Conservation (phyloP, 352 stramenopile species). For the Phytopythium boreale region DNA sequence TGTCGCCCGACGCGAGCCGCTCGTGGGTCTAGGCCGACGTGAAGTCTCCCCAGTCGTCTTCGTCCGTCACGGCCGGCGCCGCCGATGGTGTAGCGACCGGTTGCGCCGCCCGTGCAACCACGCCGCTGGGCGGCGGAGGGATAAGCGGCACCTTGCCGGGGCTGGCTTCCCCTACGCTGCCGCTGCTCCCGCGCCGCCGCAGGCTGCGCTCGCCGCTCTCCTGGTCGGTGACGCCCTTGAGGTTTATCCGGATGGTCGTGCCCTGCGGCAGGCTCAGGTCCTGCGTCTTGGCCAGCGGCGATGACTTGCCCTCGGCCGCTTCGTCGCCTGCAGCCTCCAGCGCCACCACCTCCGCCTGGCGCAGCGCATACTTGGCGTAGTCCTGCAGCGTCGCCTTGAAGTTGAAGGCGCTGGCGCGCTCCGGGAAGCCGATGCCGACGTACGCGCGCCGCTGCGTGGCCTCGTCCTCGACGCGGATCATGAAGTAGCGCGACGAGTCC, state of each 20-base stretch:
- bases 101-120: conserved; percentile 19
- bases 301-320: conserved; percentile 2
- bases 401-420: conserved; percentile 77
- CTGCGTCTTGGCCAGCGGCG: conserved; percentile 26
- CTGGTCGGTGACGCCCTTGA: conserved; percentile 38
- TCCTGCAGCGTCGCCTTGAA: conserved; percentile 85
- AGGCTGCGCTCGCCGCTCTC: conserved; percentile 23
- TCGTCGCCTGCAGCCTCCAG: conserved; percentile 10
- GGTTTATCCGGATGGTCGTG: conserved; percentile 76
- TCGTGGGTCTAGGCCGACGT: conserved; percentile 48
- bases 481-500: conserved; percentile 88
- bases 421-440: conserved; percentile 75
- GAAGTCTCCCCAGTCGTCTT: conserved; percentile 85
- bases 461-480: conserved; percentile 82
- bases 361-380: conserved; percentile 77
- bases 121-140: conserved; percentile 44
- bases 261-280: conserved; percentile 69
- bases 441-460: conserved; percentile 68
- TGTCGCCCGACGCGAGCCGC: too few relatives aligned
- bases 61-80: conserved; percentile 23
- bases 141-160: conserved; percentile 51
- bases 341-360: conserved; percentile 21
- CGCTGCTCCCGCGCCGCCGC: conserved; percentile 25
- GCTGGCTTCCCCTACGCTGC: conserved; percentile 21
- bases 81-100: conserved; percentile 13